These are phyloP conservation scores for Aphanomyces cochlioides DNA, from an alignment of 352 stramenopile genomes.

Conservation along the genomic window DNA sequence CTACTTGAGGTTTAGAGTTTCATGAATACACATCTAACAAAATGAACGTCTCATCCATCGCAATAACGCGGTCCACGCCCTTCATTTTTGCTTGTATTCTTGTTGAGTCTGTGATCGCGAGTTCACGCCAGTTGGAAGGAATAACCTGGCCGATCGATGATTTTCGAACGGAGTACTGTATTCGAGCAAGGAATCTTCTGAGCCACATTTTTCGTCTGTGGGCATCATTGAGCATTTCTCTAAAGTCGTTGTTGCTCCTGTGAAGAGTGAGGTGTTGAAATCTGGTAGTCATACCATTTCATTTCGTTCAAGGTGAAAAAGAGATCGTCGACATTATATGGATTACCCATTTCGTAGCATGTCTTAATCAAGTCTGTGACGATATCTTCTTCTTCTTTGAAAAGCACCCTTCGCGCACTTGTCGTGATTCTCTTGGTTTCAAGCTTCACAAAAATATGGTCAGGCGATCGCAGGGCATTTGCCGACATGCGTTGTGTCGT, in stretches of 20 bases:
- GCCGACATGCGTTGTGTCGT: no score
- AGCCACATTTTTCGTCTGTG: not conserved
- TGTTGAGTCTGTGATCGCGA: not conserved
- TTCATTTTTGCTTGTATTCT: not conserved
- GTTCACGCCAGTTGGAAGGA: not conserved
- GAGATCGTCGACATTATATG: no score
- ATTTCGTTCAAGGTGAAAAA: no score
- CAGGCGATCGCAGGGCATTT: no score
- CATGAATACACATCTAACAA: not conserved
- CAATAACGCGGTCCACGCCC: not conserved
- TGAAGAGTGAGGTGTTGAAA: not conserved
- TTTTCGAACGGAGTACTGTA: not conserved
- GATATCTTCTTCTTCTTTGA: no score
- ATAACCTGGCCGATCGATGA: conserved; percentile 1
- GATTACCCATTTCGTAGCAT: no score
- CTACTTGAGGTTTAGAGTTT: not conserved
- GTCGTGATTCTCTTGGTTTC: no score
- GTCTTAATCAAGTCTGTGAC: no score
- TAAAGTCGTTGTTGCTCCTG: not conserved
- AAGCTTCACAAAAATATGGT: no score
- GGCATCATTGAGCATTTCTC: not conserved
- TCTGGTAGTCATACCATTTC: no score
- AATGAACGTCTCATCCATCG: not conserved
- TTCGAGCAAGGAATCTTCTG: not conserved
- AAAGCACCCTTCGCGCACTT: no score